Base-by-base conservation (phyloP, 257 asterid species). In the Solanum raphanifolium region DNA sequence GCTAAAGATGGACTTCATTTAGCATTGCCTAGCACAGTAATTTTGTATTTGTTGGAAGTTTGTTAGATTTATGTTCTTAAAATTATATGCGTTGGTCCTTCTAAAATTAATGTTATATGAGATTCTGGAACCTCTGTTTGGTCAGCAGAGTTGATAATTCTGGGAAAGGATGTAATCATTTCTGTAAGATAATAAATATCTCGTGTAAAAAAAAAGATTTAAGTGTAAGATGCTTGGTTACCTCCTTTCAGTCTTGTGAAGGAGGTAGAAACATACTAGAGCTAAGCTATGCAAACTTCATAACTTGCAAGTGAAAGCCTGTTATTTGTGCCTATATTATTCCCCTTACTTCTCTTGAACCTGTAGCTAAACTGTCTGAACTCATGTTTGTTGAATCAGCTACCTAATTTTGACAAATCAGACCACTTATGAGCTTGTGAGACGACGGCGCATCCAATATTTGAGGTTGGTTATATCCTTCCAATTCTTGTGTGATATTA, bases 401-500 rank as follows among this genome's bases (percentile, higher is more conserved):
- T 97, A 94, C 92, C 98, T 97, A 87, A 92, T 94, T 85, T 60
- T 95, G 94, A 96, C 98, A 83, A 97, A 97, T 88, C 99, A 97
- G 89, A 97, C 98, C 86, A 97, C 99, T 25, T 97, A 96, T 31
- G 99, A 97, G 91, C 98, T 97, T 86, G 99, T 96, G 73, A 92
- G 98, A 88, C 93, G 99, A 88, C 88, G 98, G 83, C 95, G 99
- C 86, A 94, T 97, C 86, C 93, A 88, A 68, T 97, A 97, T 88
- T 48, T 97, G 85, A 95, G 99, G 99, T 97, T 85, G 27, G 94
- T 92, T 86, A 21, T 82, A 84, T 55, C 31, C n/a, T 83, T 43
- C 23, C 32, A 69, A 41, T 55, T 35, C 60, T 76, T 86, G 29
- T 31, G n/a, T 60, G 41, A 35, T 25, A 36, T 71, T 87, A 16